A percentile compares a stretch with the other conserved stretches of the same genome.
phyloP scores from a whole-genome alignment of 352 stramenopile genomes.

The Phytophthora meadii region DNA sequence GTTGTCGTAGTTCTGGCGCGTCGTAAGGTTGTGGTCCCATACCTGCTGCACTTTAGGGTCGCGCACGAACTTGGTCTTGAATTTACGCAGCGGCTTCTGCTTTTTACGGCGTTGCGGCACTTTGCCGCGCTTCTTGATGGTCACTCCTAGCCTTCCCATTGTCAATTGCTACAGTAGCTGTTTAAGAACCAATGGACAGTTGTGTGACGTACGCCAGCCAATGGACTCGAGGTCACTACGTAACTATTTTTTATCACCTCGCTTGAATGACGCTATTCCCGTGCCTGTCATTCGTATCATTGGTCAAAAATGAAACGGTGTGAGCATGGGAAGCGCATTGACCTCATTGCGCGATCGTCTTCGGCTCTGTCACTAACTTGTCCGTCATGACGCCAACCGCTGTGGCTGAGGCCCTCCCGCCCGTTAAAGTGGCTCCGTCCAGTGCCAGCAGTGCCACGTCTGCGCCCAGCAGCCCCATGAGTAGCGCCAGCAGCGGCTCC shows the following conservation, averaged over 20 bases:
- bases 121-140: constrained; percentile 76
- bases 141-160: constrained; percentile 57
- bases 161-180: not conserved
- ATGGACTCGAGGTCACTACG: not conserved
- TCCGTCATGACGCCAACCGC: no score
- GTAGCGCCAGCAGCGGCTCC: constrained; percentile 18
- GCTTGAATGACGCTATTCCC: constrained; percentile 3
- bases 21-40: constrained; percentile 85
- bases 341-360: constrained; percentile 18
- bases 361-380: not conserved
- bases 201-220: constrained; percentile 35
- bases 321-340: not conserved
- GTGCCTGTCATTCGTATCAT: constrained; percentile 20
- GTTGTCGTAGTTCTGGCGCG: constrained; percentile 80
- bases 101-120: constrained; percentile 68
- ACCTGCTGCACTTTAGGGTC: constrained; percentile 74
- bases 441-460: constrained; percentile 32
- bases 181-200: constrained; percentile 8
- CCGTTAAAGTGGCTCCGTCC: constrained; percentile 22
- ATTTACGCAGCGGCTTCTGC: constrained; percentile 76
- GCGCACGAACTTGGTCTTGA: constrained; percentile 77
- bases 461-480: constrained; percentile 31
- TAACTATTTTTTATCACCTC: not conserved
- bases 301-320: constrained; percentile 11
- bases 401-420: not conserved